Conservation (phyloP, 345 rosid species). For the Euphorbia peplus region DNA sequence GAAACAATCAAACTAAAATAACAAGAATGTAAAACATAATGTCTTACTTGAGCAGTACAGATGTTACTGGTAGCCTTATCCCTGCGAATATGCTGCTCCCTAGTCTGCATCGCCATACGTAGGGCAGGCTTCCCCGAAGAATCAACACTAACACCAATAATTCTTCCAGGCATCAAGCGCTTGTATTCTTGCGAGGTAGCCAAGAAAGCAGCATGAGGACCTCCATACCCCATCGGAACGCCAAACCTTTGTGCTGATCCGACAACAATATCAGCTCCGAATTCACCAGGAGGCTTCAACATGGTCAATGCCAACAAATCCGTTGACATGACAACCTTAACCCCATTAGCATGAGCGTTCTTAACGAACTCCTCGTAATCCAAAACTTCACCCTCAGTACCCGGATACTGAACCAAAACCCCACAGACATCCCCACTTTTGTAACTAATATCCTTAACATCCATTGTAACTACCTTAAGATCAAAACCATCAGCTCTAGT, state of each 20-base stretch:
- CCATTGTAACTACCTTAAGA: slow-evolving; percentile 59
- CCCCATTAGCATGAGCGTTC: slow-evolving; percentile 87
- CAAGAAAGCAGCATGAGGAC: slow-evolving; percentile 96
- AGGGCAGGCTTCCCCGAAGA: slow-evolving; percentile 87
- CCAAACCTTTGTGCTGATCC: slow-evolving; percentile 98
- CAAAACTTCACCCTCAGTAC: slow-evolving; percentile 88
- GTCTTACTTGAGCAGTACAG: slow-evolving; percentile 94
- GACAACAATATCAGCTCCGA: slow-evolving; percentile 90
- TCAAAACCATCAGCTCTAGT: slow-evolving; percentile 92
- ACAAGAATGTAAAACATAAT: slow-evolving; percentile 11
- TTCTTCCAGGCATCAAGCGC: slow-evolving; percentile 98
- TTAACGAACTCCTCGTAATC: slow-evolving; percentile 83
- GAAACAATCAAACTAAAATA: background rate
- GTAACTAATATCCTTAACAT: slow-evolving; percentile 80
- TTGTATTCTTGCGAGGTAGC: slow-evolving; percentile 99
- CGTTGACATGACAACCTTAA: slow-evolving; percentile 93
- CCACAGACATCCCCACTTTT: slow-evolving; percentile 88
- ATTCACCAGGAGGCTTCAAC: slow-evolving; percentile 96
- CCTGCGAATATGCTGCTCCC: slow-evolving; percentile 98
- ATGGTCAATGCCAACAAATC: slow-evolving; percentile 90
- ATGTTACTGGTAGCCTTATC: slow-evolving; percentile 99
- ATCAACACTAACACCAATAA: slow-evolving; percentile 93
- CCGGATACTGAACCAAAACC: slow-evolving; percentile 95
- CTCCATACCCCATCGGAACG: slow-evolving; percentile 98
- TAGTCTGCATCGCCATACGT: slow-evolving; percentile 99